Evolutionary conservation across 768 basidiomycete genomes (phyloP).

Genomic region (Mycena rosella): DNA sequence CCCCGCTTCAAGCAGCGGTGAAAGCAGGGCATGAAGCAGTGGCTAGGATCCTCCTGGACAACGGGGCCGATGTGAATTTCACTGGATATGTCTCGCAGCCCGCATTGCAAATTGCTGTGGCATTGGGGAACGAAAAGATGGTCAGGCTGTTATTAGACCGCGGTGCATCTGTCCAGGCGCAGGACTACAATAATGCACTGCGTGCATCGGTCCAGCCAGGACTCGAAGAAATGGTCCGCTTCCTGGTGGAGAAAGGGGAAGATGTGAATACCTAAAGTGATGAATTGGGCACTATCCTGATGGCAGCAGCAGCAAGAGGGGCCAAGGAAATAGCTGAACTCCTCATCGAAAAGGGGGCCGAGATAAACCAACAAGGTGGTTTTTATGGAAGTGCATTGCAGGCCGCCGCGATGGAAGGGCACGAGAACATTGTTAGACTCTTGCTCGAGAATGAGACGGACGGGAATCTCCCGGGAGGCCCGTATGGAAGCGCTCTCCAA

Average conservation of each 20-base stretch:
- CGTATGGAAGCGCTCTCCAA: neutral
- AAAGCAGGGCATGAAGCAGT: neutral
- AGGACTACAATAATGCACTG: no score
- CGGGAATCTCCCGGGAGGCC: neutral
- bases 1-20: neutral
- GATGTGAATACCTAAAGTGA: no score
- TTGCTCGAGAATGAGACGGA: neutral
- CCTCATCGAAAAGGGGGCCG: neutral
- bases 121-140: no score
- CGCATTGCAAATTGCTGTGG: no score
- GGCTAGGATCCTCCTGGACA: neutral
- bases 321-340: neutral
- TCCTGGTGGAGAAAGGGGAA: no score
- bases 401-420: neutral
- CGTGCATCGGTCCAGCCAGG: no score
- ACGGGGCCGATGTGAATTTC: neutral
- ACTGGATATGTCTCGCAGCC: no score
- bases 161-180: no score
- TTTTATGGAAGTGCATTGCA: neutral
- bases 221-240: no score
- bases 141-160: no score
- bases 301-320: no score
- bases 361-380: neutral
- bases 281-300: no score
- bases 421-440: neutral